These are phyloP conservation scores for Trichoderma virens DNA, from an alignment of 495 filamentous ascomycete genomes.

Conservation along the genomic window DNA sequence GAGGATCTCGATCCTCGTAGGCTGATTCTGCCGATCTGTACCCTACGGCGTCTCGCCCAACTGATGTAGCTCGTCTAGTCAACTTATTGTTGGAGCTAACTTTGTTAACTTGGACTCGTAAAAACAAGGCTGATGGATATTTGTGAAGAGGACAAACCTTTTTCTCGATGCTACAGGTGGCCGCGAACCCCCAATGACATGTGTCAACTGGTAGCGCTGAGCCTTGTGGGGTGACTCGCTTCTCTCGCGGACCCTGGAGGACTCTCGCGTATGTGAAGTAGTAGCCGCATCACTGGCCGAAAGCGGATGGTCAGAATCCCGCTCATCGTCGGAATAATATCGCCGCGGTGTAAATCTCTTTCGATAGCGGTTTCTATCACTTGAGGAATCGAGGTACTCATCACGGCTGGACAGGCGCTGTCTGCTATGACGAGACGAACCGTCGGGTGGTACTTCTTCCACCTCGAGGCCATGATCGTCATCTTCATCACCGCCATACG, in stretches of 20 bases:
- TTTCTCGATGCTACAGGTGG: not conserved
- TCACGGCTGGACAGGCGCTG: not conserved
- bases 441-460: not conserved
- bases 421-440: not conserved
- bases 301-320: not conserved
- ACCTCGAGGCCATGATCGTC: not conserved
- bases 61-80: not conserved
- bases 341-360: not conserved
- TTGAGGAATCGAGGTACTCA: not conserved
- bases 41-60: not conserved
- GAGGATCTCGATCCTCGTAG: not conserved
- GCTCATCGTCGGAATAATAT: not conserved
- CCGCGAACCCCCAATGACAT: not conserved
- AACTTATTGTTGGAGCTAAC: not conserved
- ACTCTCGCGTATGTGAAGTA: conserved; percentile 1
- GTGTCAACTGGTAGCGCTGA: not conserved
- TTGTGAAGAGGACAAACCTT: not conserved
- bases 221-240: not conserved
- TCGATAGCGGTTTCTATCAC: not conserved
- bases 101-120: not conserved
- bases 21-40: not conserved
- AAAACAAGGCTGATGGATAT: not conserved
- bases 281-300: not conserved
- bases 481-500: not conserved
- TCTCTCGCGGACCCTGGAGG: not conserved